These are phyloP conservation scores for Yarrowia sp. DNA, from an alignment of 805 yeast genomes.

Conservation along the genomic window DNA sequence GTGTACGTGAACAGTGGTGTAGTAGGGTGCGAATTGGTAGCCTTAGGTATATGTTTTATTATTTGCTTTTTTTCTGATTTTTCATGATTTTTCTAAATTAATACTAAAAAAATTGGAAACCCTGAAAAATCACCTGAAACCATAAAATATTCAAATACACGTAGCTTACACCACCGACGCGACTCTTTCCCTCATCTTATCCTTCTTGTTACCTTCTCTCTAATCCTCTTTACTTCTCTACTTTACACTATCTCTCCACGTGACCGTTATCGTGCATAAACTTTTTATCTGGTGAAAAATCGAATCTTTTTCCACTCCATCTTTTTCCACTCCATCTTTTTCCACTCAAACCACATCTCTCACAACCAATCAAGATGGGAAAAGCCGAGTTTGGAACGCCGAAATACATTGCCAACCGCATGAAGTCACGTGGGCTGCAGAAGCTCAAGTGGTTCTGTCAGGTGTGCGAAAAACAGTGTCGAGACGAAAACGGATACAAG, in stretches of 20 bases:
- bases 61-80: no score
- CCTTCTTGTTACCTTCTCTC: no score
- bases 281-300: neutral
- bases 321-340: no score
- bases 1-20: no score
- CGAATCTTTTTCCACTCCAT: neutral
- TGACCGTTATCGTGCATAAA: slow-evolving; percentile 15
- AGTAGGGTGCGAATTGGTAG: no score
- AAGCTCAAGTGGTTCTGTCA: slow-evolving; percentile 84
- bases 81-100: no score
- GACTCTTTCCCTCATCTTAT: no score
- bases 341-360: neutral
- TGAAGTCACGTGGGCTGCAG: slow-evolving; percentile 82
- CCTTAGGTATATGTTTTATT: no score
- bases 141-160: no score
- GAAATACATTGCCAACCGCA: slow-evolving; percentile 66
- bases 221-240: neutral
- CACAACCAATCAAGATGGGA: slow-evolving; percentile 42
- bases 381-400: slow-evolving; percentile 64
- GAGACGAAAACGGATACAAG: slow-evolving; percentile 94
- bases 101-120: no score
- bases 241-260: neutral
- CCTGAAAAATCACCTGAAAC: no score
- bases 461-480: slow-evolving; percentile 85
- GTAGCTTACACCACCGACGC: no score